Conservation (phyloP, 2,329 filamentous ascomycete genomes). For the Talaromyces sp. region DNA sequence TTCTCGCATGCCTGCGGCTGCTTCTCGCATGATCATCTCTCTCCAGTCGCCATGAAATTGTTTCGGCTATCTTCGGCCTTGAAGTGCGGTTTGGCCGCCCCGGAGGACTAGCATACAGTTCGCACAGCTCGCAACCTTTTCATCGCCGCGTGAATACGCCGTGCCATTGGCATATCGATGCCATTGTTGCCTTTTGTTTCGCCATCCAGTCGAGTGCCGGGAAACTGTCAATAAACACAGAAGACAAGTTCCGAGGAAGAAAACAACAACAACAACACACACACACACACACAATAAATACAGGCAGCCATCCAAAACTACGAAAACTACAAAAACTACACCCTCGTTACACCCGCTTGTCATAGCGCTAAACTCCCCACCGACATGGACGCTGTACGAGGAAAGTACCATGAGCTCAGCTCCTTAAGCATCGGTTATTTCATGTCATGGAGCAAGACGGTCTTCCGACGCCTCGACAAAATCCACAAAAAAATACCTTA, state of each 20-base stretch:
- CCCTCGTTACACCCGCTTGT: background rate
- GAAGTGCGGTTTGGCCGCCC: slow-evolving; percentile 8
- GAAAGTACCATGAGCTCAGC: background rate
- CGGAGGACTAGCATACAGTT: slow-evolving; percentile 5
- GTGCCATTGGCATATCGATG: background rate
- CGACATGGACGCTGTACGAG: background rate
- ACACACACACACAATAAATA: background rate
- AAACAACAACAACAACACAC: background rate
- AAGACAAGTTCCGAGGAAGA: background rate
- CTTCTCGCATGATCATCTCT: background rate
- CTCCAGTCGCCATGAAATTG: slow-evolving; percentile 11
- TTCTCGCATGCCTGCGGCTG: background rate
- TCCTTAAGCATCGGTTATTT: background rate
- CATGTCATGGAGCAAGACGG: background rate
- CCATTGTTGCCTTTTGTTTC: background rate
- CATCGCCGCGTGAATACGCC: background rate
- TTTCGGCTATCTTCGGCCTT: background rate
- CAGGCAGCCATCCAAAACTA: background rate
- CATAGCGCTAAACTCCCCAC: background rate
- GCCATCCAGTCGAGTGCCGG: background rate
- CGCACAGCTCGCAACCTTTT: background rate
- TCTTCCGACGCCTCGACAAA: background rate
- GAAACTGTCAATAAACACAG: background rate
- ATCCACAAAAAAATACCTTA: slow-evolving; percentile 9
- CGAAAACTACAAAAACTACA: too few species aligned